Conservation (phyloP, 1,139 yeast species). For the Sugiyamaella neomexicana region DNA sequence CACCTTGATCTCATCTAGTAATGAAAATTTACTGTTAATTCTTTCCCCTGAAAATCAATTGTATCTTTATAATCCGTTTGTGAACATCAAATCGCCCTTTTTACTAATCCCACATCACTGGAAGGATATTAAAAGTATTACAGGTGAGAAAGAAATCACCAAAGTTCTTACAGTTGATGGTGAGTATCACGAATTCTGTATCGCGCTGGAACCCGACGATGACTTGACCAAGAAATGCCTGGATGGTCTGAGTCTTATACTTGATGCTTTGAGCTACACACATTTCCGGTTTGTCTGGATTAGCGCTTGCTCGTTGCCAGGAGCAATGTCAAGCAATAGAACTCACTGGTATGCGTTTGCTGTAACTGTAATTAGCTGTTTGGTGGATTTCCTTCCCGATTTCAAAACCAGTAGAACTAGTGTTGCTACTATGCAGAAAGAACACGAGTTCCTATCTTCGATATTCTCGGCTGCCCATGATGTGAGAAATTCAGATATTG, state of each 20-base stretch:
- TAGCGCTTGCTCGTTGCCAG: slow-evolving; percentile 48
- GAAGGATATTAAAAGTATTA: slow-evolving; percentile 18
- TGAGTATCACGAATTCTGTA: slow-evolving; percentile 39
- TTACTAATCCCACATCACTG: slow-evolving; percentile 25
- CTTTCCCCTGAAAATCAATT: slow-evolving; percentile 40
- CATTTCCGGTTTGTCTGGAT: slow-evolving; percentile 62
- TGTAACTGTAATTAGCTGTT: slow-evolving; percentile 46
- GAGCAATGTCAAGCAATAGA: slow-evolving; percentile 43
- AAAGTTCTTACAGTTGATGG: slow-evolving; percentile 28
- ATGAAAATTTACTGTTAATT: not conserved
- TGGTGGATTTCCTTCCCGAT: slow-evolving; percentile 22
- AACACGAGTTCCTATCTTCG: not conserved
- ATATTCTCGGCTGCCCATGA: slow-evolving; percentile 16
- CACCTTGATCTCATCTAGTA: slow-evolving; percentile 1
- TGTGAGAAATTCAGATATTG: slow-evolving; percentile 19
- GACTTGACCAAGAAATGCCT: slow-evolving; percentile 45
- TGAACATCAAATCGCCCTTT: slow-evolving; percentile 53
- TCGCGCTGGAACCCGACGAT: slow-evolving; percentile 52
- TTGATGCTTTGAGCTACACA: slow-evolving; percentile 60
- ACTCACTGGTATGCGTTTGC: slow-evolving; percentile 68
- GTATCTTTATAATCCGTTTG: slow-evolving; percentile 63
- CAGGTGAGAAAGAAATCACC: slow-evolving; percentile 24
- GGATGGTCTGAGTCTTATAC: slow-evolving; percentile 43
- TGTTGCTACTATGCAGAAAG: not conserved
- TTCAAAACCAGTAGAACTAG: not conserved